Conservation (phyloP, 192 early-diverging fungal species). For the Coemansia sp. region DNA sequence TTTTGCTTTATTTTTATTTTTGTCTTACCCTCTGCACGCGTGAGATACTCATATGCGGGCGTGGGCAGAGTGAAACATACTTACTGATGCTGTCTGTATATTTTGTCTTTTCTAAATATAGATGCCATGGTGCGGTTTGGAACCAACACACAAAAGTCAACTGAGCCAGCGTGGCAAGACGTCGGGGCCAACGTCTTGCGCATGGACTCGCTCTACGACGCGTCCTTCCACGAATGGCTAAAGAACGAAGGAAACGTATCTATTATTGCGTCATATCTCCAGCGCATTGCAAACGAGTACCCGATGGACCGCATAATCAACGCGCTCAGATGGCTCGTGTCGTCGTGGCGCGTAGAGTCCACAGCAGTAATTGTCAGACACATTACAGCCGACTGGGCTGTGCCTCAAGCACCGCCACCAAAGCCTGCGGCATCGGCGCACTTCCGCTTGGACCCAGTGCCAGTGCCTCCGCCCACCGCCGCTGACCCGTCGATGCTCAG, state of each 20-base stretch:
- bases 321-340: slow-evolving; percentile 74
- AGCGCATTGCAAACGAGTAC: slow-evolving; percentile 76
- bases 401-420: slow-evolving; percentile 35
- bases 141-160: slow-evolving; percentile 56
- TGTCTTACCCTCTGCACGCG: slow-evolving; percentile 8
- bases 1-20: not conserved
- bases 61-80: slow-evolving; percentile 9
- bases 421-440: slow-evolving; percentile 14
- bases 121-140: slow-evolving; percentile 58
- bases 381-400: slow-evolving; percentile 69
- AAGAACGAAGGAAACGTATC: slow-evolving; percentile 75
- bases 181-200: slow-evolving; percentile 71
- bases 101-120: slow-evolving; percentile 9
- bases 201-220: slow-evolving; percentile 78
- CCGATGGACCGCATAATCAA: slow-evolving; percentile 73
- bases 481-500: slow-evolving; percentile 39
- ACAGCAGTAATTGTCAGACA: slow-evolving; percentile 69
- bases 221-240: slow-evolving; percentile 76
- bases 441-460: slow-evolving; percentile 4
- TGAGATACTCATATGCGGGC: too few species aligned
- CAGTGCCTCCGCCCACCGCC: not conserved
- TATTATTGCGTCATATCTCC: slow-evolving; percentile 68
- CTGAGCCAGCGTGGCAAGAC: slow-evolving; percentile 64
- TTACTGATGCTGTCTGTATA: not conserved
- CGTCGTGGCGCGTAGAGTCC: slow-evolving; percentile 72